Base-by-base conservation (phyloP, 2,329 filamentous ascomycete species). In the Cryphonectria japonica region DNA sequence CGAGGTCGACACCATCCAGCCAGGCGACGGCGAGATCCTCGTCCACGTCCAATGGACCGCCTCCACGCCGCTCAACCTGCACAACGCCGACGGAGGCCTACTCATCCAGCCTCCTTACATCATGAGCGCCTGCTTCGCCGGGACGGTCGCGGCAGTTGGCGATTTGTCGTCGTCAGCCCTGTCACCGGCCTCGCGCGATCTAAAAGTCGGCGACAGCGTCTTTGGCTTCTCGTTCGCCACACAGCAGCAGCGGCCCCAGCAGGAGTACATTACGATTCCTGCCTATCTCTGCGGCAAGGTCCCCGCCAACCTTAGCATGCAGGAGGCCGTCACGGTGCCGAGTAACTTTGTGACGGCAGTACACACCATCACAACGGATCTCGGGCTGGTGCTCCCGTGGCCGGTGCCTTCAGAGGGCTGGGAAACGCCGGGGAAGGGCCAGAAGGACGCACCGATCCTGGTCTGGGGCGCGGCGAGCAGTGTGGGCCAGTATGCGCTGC, bases 331-430 rank as follows among this genome's bases (percentile, higher is more conserved):
- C 7, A 88, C 87, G 0, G 77, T 90, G 2, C 84, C 87, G 0
- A 85, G 86, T 65, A 91, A 89, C 74, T 78, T 89, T 39, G 84
- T 91, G 41, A 90, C 88, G 0, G 87, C 86, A 14, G 87, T 90
- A 76, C 87, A 91, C 75, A 80, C 86, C 6, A 76, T 87, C 2
- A 80, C 78, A 1, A 72, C 71, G 0, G 87, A 91, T 72, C 79
- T 91, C 16, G 81, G 78, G 0, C 77, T 91, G 29, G 82, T 83
- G 43, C 81, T 88, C 0, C 87, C 88, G 0, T 91, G 88, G 87
- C 88, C 88, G 0, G 83, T 85, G 60, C 85, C 46, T 2, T n/a
- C 85, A 0, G 76, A 79, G 22, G 77, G 73, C 16, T 86, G 80
- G 74, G 37, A 13, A 11, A 80, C 73, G 59, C 80, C 77, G 68